phyloP scores from a whole-genome alignment of 2,329 filamentous ascomycete genomes.

The Trichophyton rubrum region DNA sequence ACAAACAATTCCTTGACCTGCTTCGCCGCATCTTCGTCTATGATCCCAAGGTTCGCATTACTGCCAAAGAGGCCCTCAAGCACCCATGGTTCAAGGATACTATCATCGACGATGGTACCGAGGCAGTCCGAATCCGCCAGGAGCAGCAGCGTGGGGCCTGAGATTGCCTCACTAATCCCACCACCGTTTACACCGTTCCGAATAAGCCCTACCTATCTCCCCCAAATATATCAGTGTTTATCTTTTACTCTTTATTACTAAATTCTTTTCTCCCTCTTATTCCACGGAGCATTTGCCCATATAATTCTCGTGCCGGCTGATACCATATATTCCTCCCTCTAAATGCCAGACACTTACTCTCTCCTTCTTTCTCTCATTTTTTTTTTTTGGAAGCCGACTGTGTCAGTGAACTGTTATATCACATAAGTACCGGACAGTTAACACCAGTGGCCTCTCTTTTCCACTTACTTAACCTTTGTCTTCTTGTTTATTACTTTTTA shows the following conservation, averaged over 20 bases:
- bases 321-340: not conserved
- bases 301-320: not conserved
- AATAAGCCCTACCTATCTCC: not conserved
- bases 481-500: slow-evolving; percentile 5
- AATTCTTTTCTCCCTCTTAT: not conserved
- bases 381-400: not conserved
- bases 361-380: not conserved
- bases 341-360: not conserved
- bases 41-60: slow-evolving; percentile 52
- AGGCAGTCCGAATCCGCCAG: slow-evolving; percentile 47
- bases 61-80: slow-evolving; percentile 51
- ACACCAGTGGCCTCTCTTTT: not conserved
- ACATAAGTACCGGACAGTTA: not conserved
- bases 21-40: slow-evolving; percentile 53
- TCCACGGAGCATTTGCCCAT: not conserved
- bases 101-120: slow-evolving; percentile 53
- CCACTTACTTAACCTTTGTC: not conserved
- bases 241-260: not conserved
- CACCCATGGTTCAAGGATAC: slow-evolving; percentile 56
- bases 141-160: not conserved
- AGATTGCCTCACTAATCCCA: not conserved
- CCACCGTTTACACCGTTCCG: not conserved
- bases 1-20: slow-evolving; percentile 51
- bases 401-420: not conserved
- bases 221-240: not conserved